Conservation (phyloP, 805 yeast species). For the Yarrowia hollandica region DNA sequence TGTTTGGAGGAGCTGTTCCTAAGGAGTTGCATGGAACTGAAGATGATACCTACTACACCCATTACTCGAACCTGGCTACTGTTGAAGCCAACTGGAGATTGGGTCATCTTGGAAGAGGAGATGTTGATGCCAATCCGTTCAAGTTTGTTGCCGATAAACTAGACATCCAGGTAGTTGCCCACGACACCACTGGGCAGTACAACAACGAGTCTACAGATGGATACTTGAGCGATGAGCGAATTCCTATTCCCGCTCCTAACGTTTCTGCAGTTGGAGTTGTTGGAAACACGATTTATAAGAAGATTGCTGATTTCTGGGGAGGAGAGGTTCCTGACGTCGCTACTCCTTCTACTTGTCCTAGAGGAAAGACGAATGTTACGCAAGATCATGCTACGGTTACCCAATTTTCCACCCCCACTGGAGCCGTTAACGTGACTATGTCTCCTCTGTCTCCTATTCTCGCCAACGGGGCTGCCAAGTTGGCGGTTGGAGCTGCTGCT, state of each 20-base stretch:
- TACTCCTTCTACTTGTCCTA: conserved; percentile 1
- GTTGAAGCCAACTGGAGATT: conserved; percentile 54
- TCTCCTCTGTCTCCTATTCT: too few relatives aligned
- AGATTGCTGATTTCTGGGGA: conserved; percentile 22
- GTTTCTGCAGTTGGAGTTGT: neutral
- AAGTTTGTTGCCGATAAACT: conserved; percentile 45
- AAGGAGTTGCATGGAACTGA: conserved; percentile 46
- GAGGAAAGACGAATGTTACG: too few relatives aligned
- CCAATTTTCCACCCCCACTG: too few relatives aligned
- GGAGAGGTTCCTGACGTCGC: neutral
- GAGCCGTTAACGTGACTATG: too few relatives aligned
- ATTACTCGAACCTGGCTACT: conserved; percentile 53
- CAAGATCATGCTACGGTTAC: too few relatives aligned
- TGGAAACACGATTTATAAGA: conserved; percentile 4
- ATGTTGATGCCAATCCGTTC: conserved; percentile 53
- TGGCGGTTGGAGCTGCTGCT: too few relatives aligned
- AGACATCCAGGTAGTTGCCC: conserved; percentile 13
- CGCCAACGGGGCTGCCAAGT: too few relatives aligned
- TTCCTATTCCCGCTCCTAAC: conserved; percentile 11
- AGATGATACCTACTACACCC: conserved; percentile 53
- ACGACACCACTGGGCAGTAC: conserved; percentile 1
- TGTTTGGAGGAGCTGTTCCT: conserved; percentile 52
- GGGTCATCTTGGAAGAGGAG: conserved; percentile 52
- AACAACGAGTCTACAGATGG: conserved; percentile 7
- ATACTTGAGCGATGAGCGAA: conserved; percentile 13